Conservation (phyloP, 495 filamentous ascomycete genomes). For the Penicillium herquei region DNA sequence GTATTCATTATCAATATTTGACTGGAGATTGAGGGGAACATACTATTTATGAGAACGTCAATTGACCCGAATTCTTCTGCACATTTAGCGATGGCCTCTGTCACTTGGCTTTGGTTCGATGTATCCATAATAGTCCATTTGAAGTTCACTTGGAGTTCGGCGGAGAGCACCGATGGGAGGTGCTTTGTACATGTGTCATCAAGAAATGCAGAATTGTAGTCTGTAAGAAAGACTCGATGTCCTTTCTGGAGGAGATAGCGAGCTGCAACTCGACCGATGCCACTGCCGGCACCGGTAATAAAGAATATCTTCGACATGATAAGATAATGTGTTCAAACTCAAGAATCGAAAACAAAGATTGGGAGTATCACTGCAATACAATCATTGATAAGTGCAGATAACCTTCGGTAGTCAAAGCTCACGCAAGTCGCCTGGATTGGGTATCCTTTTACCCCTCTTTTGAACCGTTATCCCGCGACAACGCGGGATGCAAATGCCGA, state of each 20-base stretch:
- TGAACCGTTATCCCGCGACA: too few relatives aligned
- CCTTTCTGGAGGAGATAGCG: conserved; percentile 2
- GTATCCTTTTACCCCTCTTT: too few relatives aligned
- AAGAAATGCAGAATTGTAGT: conserved; percentile 2
- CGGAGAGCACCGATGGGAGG: background rate
- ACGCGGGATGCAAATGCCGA: too few relatives aligned
- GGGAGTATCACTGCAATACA: too few relatives aligned
- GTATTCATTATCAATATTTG: background rate
- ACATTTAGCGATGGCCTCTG: background rate
- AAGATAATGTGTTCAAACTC: too few relatives aligned
- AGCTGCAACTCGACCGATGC: conserved; percentile 5
- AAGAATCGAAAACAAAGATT: too few relatives aligned
- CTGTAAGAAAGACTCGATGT: conserved; percentile 6
- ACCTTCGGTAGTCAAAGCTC: too few relatives aligned
- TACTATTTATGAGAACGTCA: background rate
- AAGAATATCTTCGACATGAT: background rate
- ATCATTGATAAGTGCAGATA: too few relatives aligned
- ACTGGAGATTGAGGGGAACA: background rate
- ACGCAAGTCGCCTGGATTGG: too few relatives aligned
- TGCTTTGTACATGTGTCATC: background rate
- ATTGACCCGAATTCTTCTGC: background rate
- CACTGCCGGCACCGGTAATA: conserved; percentile 2
- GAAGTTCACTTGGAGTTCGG: background rate
- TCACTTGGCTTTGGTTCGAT: background rate
- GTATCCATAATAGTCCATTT: background rate